Evolutionary conservation across 2,329 filamentous ascomycete genomes (phyloP), one percentile per base, ranked within the genome.

Genomic region (Drechslerella coelobrocha): DNA sequence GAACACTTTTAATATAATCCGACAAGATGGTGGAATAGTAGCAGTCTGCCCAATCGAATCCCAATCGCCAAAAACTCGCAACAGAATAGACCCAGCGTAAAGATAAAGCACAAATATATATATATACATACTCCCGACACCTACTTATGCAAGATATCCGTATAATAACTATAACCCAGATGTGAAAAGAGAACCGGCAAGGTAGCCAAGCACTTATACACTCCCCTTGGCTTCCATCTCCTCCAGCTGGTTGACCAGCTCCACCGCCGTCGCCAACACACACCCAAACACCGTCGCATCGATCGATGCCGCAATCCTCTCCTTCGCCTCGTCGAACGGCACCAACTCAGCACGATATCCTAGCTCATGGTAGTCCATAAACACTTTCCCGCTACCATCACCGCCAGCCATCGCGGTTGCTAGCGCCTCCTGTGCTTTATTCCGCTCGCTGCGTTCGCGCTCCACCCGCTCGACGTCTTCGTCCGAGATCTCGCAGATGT

Each of bases 341-440:
- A 72, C 61, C 26, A 72, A 27, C 39, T 72, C 53, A 26, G 60
- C 53, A 17, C 47, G 41, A 26, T 72, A 72, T 23, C 51, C 31
- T 23, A 72, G 27, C 48, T 72, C 68, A 26, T 72, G 68, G 24
- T 63, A 65, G 31, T 72, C 68, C 47, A 65, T 65, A 50, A 72
- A 65, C 1, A 55, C 60, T 29, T 63, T 72, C 0, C 55, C 54
- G 5, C 23, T 21, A 5, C n/a, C 43, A 9, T 47, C 39, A 3
- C 21, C 48, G 4, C n/a, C n/a, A n/a, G n/a, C n/a, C n/a, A n/a
- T 39, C 12, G 60, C 56, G 14, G 27, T 48, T 10, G 24, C 39
- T 12, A 72, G 8, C 7, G 43, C 47, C 17, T 65, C 21, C 27
- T 63, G 53, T 2, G 59, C 68, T 34, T 43, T 65, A 45, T 65